phyloP scores from a whole-genome alignment of 352 stramenopile species.

The Phytophthora hybrid region DNA sequence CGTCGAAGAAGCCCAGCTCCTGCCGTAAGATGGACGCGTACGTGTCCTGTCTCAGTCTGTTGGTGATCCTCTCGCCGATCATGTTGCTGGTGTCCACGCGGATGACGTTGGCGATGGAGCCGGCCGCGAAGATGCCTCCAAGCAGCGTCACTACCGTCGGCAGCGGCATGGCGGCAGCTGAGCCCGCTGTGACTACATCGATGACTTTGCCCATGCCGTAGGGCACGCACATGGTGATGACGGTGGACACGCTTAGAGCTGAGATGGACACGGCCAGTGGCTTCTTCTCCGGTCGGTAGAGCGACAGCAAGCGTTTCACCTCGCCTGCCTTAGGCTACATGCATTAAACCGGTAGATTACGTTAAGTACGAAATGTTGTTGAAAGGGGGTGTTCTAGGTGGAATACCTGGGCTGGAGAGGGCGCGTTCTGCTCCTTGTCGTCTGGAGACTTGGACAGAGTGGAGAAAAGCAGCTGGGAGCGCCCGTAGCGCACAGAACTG shows the following conservation, averaged over 20 bases:
- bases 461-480: slow-evolving; percentile 37
- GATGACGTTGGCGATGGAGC: slow-evolving; percentile 76
- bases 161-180: slow-evolving; percentile 50
- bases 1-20: slow-evolving; percentile 93
- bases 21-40: slow-evolving; percentile 87
- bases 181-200: slow-evolving; percentile 66
- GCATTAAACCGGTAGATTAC: background rate
- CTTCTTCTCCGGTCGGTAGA: slow-evolving; percentile 81
- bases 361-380: slow-evolving; percentile 14
- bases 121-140: slow-evolving; percentile 71
- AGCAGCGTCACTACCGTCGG: slow-evolving; percentile 64
- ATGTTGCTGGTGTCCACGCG: slow-evolving; percentile 86
- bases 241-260: slow-evolving; percentile 69
- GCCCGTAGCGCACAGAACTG: background rate
- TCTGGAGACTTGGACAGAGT: slow-evolving; percentile 24
- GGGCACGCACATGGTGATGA: slow-evolving; percentile 80
- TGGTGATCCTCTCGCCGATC: slow-evolving; percentile 89
- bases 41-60: slow-evolving; percentile 77
- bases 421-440: slow-evolving; percentile 15
- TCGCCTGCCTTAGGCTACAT: slow-evolving; percentile 32
- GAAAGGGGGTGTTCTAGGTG: background rate
- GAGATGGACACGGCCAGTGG: slow-evolving; percentile 69
- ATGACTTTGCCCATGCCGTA: slow-evolving; percentile 88
- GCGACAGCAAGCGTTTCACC: slow-evolving; percentile 50
- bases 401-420: slow-evolving; percentile 13